A percentile compares a stretch with the other conserved stretches of the same genome.
Conservation (phyloP, 176 grass and related monocot species). For the Poa pratensis region DNA sequence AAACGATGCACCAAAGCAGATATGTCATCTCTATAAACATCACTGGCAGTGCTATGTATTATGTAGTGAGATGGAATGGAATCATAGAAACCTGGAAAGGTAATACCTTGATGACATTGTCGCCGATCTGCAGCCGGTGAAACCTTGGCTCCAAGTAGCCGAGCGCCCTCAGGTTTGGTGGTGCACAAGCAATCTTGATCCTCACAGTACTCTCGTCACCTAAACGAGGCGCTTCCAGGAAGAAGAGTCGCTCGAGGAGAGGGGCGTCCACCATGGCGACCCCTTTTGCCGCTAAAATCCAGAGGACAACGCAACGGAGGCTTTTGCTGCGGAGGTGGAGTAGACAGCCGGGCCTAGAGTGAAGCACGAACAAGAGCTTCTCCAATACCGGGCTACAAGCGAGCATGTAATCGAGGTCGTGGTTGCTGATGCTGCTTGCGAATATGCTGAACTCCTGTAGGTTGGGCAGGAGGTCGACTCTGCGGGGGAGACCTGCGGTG, state of each 20-base stretch:
- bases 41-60: not conserved
- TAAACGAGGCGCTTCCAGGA: not conserved
- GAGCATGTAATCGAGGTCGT: not conserved
- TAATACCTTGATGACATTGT: constrained; percentile 20
- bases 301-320: constrained; percentile 25
- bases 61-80: not conserved
- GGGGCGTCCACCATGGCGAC: constrained; percentile 26
- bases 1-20: not conserved
- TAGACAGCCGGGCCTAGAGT: not conserved
- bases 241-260: constrained; percentile 11
- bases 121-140: constrained; percentile 28
- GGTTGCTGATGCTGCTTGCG: not conserved
- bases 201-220: no score
- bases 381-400: constrained; percentile 32
- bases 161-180: not conserved
- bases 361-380: constrained; percentile 4
- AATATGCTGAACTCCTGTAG: not conserved
- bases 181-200: not conserved
- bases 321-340: constrained; percentile 22
- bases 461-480: not conserved
- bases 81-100: not conserved
- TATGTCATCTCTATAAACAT: not conserved
- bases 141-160: constrained; percentile 18
- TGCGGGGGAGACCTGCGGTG: not conserved
- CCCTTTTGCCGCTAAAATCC: not conserved